Conservation (phyloP, 306 rosid genomes). For the Castanea crenata region DNA sequence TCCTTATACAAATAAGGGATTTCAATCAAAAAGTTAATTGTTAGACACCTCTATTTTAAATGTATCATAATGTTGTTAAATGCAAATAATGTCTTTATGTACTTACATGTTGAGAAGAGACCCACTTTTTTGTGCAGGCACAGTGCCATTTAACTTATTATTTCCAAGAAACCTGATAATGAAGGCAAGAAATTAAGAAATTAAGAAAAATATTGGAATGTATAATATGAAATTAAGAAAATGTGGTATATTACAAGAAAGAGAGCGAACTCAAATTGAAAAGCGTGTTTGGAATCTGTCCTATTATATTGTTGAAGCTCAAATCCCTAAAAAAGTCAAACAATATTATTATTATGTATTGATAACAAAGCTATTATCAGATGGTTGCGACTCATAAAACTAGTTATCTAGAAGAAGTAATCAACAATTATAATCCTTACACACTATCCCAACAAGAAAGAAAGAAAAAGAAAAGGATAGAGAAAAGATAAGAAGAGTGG, state of each 20-base stretch:
- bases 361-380: not conserved
- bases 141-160: too few relatives aligned
- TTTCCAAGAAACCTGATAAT: not conserved
- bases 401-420: not conserved
- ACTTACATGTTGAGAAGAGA: too few relatives aligned
- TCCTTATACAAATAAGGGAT: not conserved
- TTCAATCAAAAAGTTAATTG: not conserved
- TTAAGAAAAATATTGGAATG: slow-evolving; percentile 4
- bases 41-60: not conserved
- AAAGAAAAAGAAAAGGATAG: not conserved
- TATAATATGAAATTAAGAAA: slow-evolving; percentile 6
- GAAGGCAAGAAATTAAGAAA: slow-evolving; percentile 10
- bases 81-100: too few relatives aligned
- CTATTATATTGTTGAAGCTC: slow-evolving; percentile 82
- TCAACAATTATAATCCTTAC: too few relatives aligned
- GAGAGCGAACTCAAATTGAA: slow-evolving; percentile 61
- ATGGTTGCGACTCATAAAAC: not conserved
- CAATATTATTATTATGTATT: slow-evolving; percentile 1
- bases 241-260: slow-evolving; percentile 49
- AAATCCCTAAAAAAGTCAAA: slow-evolving; percentile 57
- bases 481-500: not conserved
- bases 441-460: too few relatives aligned
- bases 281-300: slow-evolving; percentile 58
- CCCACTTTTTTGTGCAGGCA: too few relatives aligned
- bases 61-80: slow-evolving; percentile 6